phyloP scores from a whole-genome alignment of 768 basidiomycete species.

The Rhizopogon salebrosus region DNA sequence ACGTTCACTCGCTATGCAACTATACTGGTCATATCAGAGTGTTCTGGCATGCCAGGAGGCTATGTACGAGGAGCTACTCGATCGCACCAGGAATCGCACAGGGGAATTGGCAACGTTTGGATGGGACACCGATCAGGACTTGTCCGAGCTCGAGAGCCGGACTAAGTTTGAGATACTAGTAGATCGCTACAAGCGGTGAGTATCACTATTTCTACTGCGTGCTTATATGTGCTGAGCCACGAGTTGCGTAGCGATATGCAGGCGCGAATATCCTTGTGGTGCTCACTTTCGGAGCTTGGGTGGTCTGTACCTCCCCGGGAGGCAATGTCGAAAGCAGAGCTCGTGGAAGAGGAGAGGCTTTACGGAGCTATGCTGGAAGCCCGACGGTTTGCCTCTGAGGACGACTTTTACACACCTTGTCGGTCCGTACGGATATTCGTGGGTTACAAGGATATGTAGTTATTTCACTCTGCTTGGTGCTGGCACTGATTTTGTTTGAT shows the following conservation, averaged over 20 bases:
- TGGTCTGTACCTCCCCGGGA: slow-evolving; percentile 58
- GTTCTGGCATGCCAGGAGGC: slow-evolving; percentile 67
- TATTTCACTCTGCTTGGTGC: background rate
- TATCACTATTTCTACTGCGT: slow-evolving; percentile 1
- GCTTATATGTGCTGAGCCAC: background rate
- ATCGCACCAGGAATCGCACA: slow-evolving; percentile 53
- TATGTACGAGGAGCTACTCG: slow-evolving; percentile 73
- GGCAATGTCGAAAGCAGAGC: slow-evolving; percentile 62
- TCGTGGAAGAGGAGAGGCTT: slow-evolving; percentile 61
- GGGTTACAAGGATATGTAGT: slow-evolving; percentile 41
- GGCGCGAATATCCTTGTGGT: slow-evolving; percentile 58
- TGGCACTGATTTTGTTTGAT: background rate
- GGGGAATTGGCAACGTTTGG: slow-evolving; percentile 51
- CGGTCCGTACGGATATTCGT: slow-evolving; percentile 57
- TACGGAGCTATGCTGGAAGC: slow-evolving; percentile 59
- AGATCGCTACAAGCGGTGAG: slow-evolving; percentile 53
- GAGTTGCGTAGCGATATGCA: slow-evolving; percentile 52
- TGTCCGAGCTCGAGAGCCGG: slow-evolving; percentile 50
- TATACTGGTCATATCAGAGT: slow-evolving; percentile 56
- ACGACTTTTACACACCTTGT: slow-evolving; percentile 50
- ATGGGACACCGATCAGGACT: slow-evolving; percentile 68
- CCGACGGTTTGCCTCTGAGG: slow-evolving; percentile 42
- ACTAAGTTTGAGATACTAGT: slow-evolving; percentile 55
- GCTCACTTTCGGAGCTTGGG: slow-evolving; percentile 51
- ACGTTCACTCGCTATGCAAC: slow-evolving; percentile 65